Evolutionary conservation across 306 rosid genomes (phyloP), one percentile per base, ranked within the genome.

Genomic region (Vigna mungo): DNA sequence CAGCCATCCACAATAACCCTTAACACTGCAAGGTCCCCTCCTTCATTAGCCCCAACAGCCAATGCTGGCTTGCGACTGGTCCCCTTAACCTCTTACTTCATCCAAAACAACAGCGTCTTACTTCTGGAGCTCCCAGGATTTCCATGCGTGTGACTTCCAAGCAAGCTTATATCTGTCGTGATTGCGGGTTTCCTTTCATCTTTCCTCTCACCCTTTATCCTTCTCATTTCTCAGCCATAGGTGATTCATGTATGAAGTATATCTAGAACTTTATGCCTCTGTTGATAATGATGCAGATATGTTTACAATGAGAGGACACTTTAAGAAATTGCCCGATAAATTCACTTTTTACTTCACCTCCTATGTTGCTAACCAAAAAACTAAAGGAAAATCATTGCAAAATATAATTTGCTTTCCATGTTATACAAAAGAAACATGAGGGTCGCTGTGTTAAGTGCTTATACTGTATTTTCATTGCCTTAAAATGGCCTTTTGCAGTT

Each of bases 91-190:
- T 82, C 11, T 64, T 79, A 7, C 59, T 86, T 76, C 81, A 78
- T 56, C 83, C 88, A 11, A 65, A 71, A 49, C 83, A 77, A 17
- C 75, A 23, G 8, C 34, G 32, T 78, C 82, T 43, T 76, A 23
- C 71, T 73, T 71, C 84, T 47, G 66, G 68, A 16, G 52, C 90
- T 13, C 88, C 96, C 34, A 92, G 83, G 82, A 78, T 90, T 83
- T 88, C 96, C 84, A 90, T 95, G 98, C 92, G 97, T 15, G 90
- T 88, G 13, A 87, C 98, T 62, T 90, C 97, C 81, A 94, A 94
- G 77, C 87, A 89, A 84, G 74, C 97, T 79, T 95, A 95, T 73
- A 92, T 95, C 76, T 95, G 98, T 68, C 97, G 93, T 9, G 97
- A 95, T 79, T 95, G 98, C 98, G 97, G 98, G 97, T 95, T 53